These are phyloP conservation scores for Xylaria palmicola DNA, from an alignment of 495 filamentous ascomycete genomes.

Conservation along the genomic window DNA sequence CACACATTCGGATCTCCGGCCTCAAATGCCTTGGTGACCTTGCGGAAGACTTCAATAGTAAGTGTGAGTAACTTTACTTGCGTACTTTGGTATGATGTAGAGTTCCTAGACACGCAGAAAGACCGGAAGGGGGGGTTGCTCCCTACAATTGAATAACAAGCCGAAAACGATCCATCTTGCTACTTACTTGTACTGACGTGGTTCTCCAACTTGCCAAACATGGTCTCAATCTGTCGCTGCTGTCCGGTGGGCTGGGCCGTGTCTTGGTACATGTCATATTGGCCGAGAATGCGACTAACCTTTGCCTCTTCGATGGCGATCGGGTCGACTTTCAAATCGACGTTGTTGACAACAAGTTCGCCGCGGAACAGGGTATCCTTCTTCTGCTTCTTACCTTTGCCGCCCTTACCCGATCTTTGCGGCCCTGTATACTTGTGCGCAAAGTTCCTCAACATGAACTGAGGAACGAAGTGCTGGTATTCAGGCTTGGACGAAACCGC, in stretches of 20 bases:
- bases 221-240: constrained; percentile 38
- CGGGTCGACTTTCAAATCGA: constrained; percentile 23
- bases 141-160: background rate
- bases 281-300: constrained; percentile 38
- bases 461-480: constrained; percentile 52
- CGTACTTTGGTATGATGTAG: background rate
- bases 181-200: constrained; percentile 21
- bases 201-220: constrained; percentile 36
- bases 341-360: constrained; percentile 25
- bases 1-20: constrained; percentile 25
- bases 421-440: constrained; percentile 24
- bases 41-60: constrained; percentile 24
- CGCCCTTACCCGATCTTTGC: background rate
- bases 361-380: constrained; percentile 22
- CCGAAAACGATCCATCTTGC: background rate
- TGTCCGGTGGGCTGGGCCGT: constrained; percentile 16
- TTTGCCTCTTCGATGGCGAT: constrained; percentile 30
- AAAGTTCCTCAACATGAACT: constrained; percentile 48
- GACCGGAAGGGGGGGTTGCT: too few relatives aligned
- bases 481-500: constrained; percentile 13
- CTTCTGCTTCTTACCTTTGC: constrained; percentile 21
- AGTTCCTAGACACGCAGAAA: background rate
- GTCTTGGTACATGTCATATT: constrained; percentile 47
- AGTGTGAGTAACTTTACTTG: background rate
- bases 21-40: constrained; percentile 33